phyloP scores from a whole-genome alignment of 257 asterid genomes.

The Solanum medicagineum region DNA sequence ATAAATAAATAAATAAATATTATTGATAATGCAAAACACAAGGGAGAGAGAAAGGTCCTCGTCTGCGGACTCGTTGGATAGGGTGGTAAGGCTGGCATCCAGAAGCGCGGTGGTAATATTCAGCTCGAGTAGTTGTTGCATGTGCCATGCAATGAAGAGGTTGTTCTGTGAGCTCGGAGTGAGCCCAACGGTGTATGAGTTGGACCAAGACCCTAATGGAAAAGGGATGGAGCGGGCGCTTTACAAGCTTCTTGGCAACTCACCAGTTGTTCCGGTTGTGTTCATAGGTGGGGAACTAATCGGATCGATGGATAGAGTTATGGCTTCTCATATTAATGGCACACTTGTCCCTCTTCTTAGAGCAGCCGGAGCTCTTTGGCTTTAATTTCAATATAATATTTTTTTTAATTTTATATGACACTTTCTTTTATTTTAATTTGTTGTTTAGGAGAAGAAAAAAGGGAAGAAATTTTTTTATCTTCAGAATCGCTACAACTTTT shows the following conservation, averaged over 20 bases:
- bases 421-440: not conserved
- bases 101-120: constrained; percentile 39
- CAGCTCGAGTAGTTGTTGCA: constrained; percentile 30
- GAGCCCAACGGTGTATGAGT: constrained; percentile 23
- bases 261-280: constrained; percentile 7
- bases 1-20: not conserved
- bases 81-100: constrained; percentile 26
- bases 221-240: constrained; percentile 30
- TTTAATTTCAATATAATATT: not conserved
- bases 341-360: constrained; percentile 29
- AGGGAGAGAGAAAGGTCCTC: not conserved
- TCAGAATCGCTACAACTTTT: not conserved
- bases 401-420: no score
- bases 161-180: constrained; percentile 34
- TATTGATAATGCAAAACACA: constrained; percentile 12
- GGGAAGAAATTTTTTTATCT: not conserved
- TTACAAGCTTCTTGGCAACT: constrained; percentile 16
- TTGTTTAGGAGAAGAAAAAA: not conserved
- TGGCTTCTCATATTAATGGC: constrained; percentile 39
- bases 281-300: constrained; percentile 33
- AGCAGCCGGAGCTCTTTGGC: constrained; percentile 41
- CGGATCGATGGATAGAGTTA: constrained; percentile 34
- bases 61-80: constrained; percentile 18
- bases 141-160: constrained; percentile 42
- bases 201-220: constrained; percentile 26